phyloP scores from a whole-genome alignment of 148 eudicot species.

The Bassia scoparia region DNA sequence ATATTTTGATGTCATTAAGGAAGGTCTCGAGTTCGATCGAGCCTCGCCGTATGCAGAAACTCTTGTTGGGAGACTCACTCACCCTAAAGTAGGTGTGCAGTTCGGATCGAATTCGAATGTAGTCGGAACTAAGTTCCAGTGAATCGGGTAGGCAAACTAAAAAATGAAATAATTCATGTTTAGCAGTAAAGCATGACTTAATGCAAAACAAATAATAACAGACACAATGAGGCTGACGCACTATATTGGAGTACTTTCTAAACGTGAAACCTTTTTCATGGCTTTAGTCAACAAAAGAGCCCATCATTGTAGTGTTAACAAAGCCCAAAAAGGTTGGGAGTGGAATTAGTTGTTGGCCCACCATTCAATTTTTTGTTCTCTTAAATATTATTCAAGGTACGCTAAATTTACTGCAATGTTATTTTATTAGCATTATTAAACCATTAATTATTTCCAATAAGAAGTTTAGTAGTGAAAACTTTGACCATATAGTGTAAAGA shows the following conservation, averaged over 20 bases:
- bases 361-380: background rate
- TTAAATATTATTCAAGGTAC: background rate
- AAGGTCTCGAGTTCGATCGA: too few species aligned
- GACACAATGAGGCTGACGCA: background rate
- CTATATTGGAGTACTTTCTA: too few species aligned
- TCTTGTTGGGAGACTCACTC: too few species aligned
- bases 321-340: slow-evolving; percentile 21
- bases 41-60: too few species aligned
- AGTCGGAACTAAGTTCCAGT: too few species aligned
- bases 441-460: background rate
- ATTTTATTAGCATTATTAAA: background rate
- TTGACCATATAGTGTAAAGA: slow-evolving; percentile 1
- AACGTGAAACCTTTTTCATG: background rate
- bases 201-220: background rate
- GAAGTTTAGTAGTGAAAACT: background rate
- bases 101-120: too few species aligned
- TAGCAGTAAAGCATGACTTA: slow-evolving; percentile 6
- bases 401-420: slow-evolving; percentile 3
- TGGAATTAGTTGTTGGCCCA: slow-evolving; percentile 13
- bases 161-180: background rate
- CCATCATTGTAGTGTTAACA: slow-evolving; percentile 14
- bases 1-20: too few species aligned
- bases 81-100: too few species aligned
- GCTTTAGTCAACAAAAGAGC: slow-evolving; percentile 20
- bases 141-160: too few species aligned